phyloP scores from a whole-genome alignment of 306 rosid species.

The Quercus mongolica region DNA sequence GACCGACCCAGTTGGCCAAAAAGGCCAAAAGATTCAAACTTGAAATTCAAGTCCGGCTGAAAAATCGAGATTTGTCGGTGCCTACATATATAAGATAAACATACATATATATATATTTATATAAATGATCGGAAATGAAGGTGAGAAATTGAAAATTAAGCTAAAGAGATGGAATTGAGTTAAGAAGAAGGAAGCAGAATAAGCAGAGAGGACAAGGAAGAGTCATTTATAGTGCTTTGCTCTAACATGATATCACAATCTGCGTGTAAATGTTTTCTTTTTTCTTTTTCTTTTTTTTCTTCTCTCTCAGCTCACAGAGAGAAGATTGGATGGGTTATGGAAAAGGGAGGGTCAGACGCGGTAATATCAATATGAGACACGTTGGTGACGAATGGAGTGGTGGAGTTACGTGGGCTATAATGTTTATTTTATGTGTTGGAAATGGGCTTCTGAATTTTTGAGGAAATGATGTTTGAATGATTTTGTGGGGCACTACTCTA shows the following conservation, averaged over 20 bases:
- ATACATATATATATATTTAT: neutral
- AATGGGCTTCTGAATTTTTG: conserved; percentile 30
- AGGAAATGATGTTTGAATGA: conserved; percentile 39
- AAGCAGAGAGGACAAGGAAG: conserved; percentile 33
- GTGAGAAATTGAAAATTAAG: neutral
- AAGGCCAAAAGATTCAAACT: neutral
- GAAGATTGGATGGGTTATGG: conserved; percentile 2
- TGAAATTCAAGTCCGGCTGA: conserved; percentile 15
- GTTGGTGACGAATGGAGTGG: neutral
- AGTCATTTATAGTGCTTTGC: conserved; percentile 33
- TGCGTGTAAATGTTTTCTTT: neutral
- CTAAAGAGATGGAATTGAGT: too few species aligned
- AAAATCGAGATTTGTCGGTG: conserved; percentile 42
- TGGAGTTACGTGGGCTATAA: conserved; percentile 30
- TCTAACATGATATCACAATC: conserved; percentile 20
- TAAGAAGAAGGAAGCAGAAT: conserved; percentile 2
- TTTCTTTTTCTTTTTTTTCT: neutral
- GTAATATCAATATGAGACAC: conserved; percentile 24
- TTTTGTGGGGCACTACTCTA: conserved; percentile 48
- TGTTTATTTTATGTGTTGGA: too few species aligned
- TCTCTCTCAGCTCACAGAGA: neutral
- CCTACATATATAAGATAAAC: conserved; percentile 23
- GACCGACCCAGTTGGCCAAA: conserved; percentile 44
- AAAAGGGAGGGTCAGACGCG: conserved; percentile 19
- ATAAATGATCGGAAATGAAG: neutral